Percentiles rank a stretch among this genome's conserved stretches.
Conservation (phyloP, 2,329 filamentous ascomycete species). For the Sordariomycetes sp. region DNA sequence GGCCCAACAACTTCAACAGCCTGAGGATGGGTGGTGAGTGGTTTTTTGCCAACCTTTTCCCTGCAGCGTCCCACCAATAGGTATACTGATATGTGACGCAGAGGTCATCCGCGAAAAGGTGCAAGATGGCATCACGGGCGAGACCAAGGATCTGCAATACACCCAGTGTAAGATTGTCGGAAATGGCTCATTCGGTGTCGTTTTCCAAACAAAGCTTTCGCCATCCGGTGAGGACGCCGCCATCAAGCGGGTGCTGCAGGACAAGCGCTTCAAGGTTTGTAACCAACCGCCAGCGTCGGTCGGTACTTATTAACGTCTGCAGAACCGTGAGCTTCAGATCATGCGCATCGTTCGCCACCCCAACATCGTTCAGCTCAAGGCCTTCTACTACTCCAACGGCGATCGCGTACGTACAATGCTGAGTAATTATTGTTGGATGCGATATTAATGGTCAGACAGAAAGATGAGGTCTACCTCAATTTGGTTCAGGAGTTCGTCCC, state of each 20-base stretch:
- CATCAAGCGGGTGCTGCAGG: slow-evolving; percentile 97
- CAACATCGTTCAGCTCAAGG: slow-evolving; percentile 97
- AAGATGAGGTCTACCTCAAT: slow-evolving; percentile 95
- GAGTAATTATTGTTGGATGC: not conserved
- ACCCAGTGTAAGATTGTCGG: slow-evolving; percentile 99
- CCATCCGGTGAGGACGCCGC: slow-evolving; percentile 97
- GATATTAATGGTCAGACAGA: not conserved
- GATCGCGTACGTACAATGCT: slow-evolving; percentile 62
- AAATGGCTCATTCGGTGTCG: slow-evolving; percentile 96
- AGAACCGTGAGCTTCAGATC: slow-evolving; percentile 99
- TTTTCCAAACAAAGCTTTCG: slow-evolving; percentile 97
- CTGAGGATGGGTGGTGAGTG: slow-evolving; percentile 94
- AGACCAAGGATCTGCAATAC: slow-evolving; percentile 94
- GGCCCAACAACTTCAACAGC: slow-evolving; percentile 77
- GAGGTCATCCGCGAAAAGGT: slow-evolving; percentile 98
- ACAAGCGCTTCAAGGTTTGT: slow-evolving; percentile 96
- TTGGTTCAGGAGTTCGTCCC: slow-evolving; percentile 96
- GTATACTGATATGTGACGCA: slow-evolving; percentile 34
- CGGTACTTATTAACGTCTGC: slow-evolving; percentile 11
- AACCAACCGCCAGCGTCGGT: not conserved
- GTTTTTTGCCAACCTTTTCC: slow-evolving; percentile 1
- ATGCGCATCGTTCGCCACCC: slow-evolving; percentile 99
- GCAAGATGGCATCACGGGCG: slow-evolving; percentile 93
- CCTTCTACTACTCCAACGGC: slow-evolving; percentile 98
- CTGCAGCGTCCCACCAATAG: not conserved